A percentile compares a stretch with the other conserved stretches of the same genome.
These are phyloP conservation scores for Trametes pubescens DNA, from an alignment of 1,284 basidiomycete genomes.

Conservation along the genomic window DNA sequence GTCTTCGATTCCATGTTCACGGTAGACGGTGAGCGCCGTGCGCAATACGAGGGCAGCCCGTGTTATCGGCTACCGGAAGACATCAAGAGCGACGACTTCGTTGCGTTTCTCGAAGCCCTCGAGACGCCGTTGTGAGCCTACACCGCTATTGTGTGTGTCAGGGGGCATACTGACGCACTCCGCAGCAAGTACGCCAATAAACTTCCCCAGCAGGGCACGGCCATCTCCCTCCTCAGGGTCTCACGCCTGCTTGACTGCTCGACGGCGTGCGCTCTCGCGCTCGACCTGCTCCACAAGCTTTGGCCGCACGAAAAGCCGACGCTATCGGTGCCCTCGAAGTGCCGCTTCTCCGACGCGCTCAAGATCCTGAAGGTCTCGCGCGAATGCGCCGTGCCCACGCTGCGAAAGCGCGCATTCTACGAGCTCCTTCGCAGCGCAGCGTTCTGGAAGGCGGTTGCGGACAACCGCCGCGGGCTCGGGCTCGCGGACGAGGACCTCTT, in stretches of 20 bases:
- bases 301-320: conserved; percentile 31
- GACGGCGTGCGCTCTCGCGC: background rate
- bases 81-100: background rate
- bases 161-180: conserved; percentile 39
- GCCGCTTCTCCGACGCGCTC: conserved; percentile 19
- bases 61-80: background rate
- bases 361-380: background rate
- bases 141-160: conserved; percentile 26
- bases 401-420: background rate
- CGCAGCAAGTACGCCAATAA: conserved; percentile 34
- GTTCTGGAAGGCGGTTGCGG: conserved; percentile 34
- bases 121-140: conserved; percentile 11
- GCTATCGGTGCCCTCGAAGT: conserved; percentile 43
- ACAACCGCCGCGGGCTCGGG: conserved; percentile 2
- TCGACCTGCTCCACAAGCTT: conserved; percentile 4
- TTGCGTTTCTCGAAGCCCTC: conserved; percentile 2
- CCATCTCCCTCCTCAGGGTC: background rate
- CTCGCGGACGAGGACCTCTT: conserved; percentile 28
- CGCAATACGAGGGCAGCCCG: background rate
- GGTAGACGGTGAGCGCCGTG: too few species aligned
- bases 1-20: background rate
- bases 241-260: background rate
- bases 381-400: background rate
- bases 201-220: background rate
- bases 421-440: conserved; percentile 24